These are phyloP conservation scores for Colletotrichum graminicola DNA, from an alignment of 2,329 filamentous ascomycete species.

Conservation along the genomic window DNA sequence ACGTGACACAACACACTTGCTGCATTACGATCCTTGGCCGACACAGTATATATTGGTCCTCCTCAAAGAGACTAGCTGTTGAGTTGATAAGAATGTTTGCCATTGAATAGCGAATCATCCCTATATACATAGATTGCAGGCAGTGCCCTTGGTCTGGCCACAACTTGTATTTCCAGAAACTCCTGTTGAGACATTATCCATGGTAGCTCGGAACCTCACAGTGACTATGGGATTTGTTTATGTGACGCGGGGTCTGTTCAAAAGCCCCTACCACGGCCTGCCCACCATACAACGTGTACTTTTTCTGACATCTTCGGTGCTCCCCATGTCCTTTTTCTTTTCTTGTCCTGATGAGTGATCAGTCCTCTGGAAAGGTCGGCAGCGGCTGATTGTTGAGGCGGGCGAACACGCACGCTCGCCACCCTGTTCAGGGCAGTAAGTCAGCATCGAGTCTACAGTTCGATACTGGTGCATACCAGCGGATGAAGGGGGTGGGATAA, in stretches of 20 bases:
- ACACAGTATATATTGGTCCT: rapidly evolving
- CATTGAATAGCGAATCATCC: too few species aligned
- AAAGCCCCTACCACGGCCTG: background rate
- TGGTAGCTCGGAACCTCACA: background rate
- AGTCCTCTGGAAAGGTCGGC: background rate
- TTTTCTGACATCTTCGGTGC: background rate
- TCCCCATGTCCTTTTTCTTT: background rate
- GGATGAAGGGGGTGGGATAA: background rate
- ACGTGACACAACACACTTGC: too few species aligned
- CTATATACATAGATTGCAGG: background rate
- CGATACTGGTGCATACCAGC: background rate
- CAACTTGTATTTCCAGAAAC: background rate
- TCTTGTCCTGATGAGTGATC: background rate
- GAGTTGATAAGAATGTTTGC: rapidly evolving
- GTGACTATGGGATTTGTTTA: background rate
- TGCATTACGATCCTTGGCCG: too few species aligned
- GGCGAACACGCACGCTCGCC: background rate
- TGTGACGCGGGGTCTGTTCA: background rate
- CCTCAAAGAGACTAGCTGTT: rapidly evolving
- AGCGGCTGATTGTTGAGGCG: background rate
- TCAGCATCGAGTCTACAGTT: background rate
- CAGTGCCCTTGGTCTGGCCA: too few species aligned
- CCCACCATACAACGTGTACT: too few species aligned
- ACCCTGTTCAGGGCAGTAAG: background rate
- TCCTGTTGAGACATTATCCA: background rate